Evolutionary conservation across 2,329 filamentous ascomycete genomes (phyloP).

Genomic region (Fusarium penzigii): DNA sequence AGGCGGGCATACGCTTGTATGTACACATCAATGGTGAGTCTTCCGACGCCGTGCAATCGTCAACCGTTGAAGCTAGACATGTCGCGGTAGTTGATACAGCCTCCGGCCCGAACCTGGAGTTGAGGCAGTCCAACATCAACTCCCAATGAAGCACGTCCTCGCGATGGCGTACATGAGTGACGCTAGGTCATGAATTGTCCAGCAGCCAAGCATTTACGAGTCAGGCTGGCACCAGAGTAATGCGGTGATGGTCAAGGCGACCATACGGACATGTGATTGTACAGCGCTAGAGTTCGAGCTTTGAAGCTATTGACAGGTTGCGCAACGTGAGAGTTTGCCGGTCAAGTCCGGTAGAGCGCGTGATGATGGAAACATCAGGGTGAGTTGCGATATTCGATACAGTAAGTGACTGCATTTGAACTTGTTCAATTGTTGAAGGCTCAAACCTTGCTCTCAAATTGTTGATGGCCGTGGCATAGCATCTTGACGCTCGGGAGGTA

Average conservation of each 20-base stretch:
- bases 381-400: too few relatives aligned
- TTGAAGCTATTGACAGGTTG: too few relatives aligned
- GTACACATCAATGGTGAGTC: background rate
- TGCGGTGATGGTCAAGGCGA: background rate
- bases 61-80: slow-evolving; percentile 1
- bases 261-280: slow-evolving; percentile 4
- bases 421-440: too few relatives aligned
- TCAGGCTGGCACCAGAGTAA: background rate
- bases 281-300: slow-evolving; percentile 4
- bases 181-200: background rate
- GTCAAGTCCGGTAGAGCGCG: too few relatives aligned
- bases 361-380: too few relatives aligned
- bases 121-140: slow-evolving; percentile 12
- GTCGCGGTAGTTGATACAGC: slow-evolving; percentile 8
- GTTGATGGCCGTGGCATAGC: too few relatives aligned
- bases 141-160: slow-evolving; percentile 2
- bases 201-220: background rate
- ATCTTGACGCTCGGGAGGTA: too few relatives aligned
- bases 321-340: too few relatives aligned
- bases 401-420: too few relatives aligned
- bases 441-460: too few relatives aligned
- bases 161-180: slow-evolving; percentile 9
- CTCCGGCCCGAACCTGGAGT: slow-evolving; percentile 4
- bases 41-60: slow-evolving; percentile 1
- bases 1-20: slow-evolving; percentile 24